These are phyloP conservation scores for Daldinia grandis DNA, from an alignment of 495 filamentous ascomycete species.

Conservation along the genomic window DNA sequence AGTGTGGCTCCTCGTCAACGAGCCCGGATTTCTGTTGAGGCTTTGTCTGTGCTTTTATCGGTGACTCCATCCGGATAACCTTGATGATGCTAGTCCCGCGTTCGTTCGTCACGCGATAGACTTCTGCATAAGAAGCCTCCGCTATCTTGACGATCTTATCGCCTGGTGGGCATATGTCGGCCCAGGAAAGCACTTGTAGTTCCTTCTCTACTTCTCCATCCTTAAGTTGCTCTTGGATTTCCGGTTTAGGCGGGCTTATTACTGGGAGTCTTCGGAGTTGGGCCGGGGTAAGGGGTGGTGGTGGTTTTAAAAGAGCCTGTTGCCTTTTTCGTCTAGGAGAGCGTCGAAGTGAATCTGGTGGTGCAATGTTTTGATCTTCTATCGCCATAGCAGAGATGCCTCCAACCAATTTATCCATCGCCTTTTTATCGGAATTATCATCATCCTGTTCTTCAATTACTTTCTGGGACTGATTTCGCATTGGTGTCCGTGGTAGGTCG, in stretches of 20 bases:
- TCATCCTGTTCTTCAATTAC: not conserved
- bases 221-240: not conserved
- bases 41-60: constrained; percentile 57
- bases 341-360: constrained; percentile 17
- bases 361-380: constrained; percentile 25
- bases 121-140: constrained; percentile 73
- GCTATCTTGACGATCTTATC: constrained; percentile 69
- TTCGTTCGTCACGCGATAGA: constrained; percentile 66
- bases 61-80: constrained; percentile 58
- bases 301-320: constrained; percentile 21
- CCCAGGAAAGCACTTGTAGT: constrained; percentile 58
- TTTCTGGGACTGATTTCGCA: constrained; percentile 18
- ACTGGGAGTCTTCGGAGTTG: constrained; percentile 10
- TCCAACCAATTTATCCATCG: constrained; percentile 17
- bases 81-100: constrained; percentile 62
- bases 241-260: constrained; percentile 5
- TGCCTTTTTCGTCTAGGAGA: constrained; percentile 34
- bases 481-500: constrained; percentile 53
- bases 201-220: constrained; percentile 12
- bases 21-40: constrained; percentile 56
- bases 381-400: constrained; percentile 35
- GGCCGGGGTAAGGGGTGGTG: constrained; percentile 8
- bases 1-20: constrained; percentile 59
- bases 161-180: constrained; percentile 56
- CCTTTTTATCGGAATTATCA: not conserved